phyloP scores from a whole-genome alignment of 768 basidiomycete genomes.

The Russula foetens region DNA sequence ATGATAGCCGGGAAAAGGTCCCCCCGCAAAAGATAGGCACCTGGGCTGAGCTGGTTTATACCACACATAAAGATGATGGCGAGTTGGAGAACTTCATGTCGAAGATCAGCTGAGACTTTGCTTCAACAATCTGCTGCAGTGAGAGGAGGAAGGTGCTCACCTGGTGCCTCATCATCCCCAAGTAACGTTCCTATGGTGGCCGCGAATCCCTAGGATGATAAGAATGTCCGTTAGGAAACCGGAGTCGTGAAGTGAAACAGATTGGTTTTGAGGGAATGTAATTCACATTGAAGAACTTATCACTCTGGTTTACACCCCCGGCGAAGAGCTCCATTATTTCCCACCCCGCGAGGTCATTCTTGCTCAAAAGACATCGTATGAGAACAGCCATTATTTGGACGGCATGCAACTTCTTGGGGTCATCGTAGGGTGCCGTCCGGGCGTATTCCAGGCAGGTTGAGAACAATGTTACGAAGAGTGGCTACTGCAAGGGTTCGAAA shows the following conservation, averaged over 20 bases:
- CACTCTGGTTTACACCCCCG: slow-evolving; percentile 50
- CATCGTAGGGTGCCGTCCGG: slow-evolving; percentile 28
- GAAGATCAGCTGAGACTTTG: slow-evolving; percentile 35
- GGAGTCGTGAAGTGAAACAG: neutral
- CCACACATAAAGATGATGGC: slow-evolving; percentile 51
- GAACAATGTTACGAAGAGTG: slow-evolving; percentile 40
- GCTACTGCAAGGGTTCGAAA: slow-evolving; percentile 35
- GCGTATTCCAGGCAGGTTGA: slow-evolving; percentile 36
- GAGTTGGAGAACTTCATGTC: slow-evolving; percentile 49
- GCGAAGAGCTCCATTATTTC: slow-evolving; percentile 66
- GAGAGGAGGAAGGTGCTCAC: slow-evolving; percentile 26
- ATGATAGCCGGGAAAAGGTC: slow-evolving; percentile 52
- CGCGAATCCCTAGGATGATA: slow-evolving; percentile 38
- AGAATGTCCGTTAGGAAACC: neutral
- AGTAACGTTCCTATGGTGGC: slow-evolving; percentile 40
- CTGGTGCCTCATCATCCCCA: slow-evolving; percentile 37
- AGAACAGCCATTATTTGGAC: slow-evolving; percentile 44
- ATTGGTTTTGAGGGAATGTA: slow-evolving; percentile 15
- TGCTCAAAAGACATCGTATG: slow-evolving; percentile 41
- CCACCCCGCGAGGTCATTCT: slow-evolving; percentile 53
- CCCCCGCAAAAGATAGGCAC: slow-evolving; percentile 58
- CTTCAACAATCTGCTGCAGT: slow-evolving; percentile 2
- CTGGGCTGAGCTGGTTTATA: slow-evolving; percentile 56
- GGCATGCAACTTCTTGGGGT: slow-evolving; percentile 35
- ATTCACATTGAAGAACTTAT: slow-evolving; percentile 47